A percentile compares a stretch with the other conserved stretches of the same genome.
phyloP scores from a whole-genome alignment of 176 grass and related monocot species.

The Miscanthus lutarioriparius region DNA sequence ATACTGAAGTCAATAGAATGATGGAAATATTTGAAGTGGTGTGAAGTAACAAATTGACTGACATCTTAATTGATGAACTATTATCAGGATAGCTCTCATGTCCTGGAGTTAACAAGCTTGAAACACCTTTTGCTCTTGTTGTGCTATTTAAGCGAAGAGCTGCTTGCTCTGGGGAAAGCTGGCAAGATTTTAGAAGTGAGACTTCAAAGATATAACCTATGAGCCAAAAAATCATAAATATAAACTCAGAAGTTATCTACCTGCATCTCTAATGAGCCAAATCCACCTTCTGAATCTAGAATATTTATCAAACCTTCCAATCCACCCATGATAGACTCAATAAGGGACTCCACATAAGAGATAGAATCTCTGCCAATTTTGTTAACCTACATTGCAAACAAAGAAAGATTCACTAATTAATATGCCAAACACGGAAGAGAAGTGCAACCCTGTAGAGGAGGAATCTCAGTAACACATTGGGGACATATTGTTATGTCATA shows the following conservation, averaged over 20 bases:
- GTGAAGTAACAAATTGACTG: constrained; percentile 39
- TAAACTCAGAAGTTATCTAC: constrained; percentile 54
- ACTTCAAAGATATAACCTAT: background rate
- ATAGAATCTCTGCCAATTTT: constrained; percentile 96
- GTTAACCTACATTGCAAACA: constrained; percentile 56
- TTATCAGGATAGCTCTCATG: constrained; percentile 97
- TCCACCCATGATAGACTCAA: constrained; percentile 99
- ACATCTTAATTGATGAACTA: constrained; percentile 95
- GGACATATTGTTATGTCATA: background rate
- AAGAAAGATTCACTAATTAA: constrained; percentile 28
- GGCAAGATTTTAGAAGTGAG: no score
- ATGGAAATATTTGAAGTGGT: constrained; percentile 19
- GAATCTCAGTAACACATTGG: background rate
- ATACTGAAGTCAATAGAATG: constrained; percentile 33
- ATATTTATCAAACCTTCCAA: constrained; percentile 99
- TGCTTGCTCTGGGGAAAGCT: constrained; percentile 99
- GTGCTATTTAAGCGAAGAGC: constrained; percentile 75
- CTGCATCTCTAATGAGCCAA: constrained; percentile 98
- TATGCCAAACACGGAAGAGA: constrained; percentile 15
- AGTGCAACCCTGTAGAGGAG: background rate
- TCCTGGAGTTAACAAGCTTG: constrained; percentile 76
- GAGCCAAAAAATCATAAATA: constrained; percentile 9
- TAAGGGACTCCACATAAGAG: constrained; percentile 91
- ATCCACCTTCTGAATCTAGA: constrained; percentile 96
- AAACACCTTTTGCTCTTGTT: constrained; percentile 71